Base-by-base conservation (phyloP, 202 grass and related monocot genomes). In the Carex sylvatica region DNA sequence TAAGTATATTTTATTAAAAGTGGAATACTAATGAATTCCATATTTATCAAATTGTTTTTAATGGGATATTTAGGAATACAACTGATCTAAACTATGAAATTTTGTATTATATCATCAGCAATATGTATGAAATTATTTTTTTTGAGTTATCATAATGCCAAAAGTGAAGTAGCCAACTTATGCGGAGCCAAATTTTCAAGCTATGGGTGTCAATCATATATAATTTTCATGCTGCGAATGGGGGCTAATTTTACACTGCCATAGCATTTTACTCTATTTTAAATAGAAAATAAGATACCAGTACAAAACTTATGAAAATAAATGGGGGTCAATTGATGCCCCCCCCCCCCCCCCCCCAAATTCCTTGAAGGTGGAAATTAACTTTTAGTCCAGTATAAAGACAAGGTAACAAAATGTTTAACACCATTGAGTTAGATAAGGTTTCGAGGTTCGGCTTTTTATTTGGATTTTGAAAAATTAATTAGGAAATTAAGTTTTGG, bases 1-100 rank as follows among this genome's bases (percentile, higher is more conserved):
- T 93, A 97, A 1, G 10, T 62, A 42, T 47, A 83, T 47, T 66
- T 38, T 7, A 9, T 14, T 60, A 2, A 23, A 19, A 63, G 62
- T 49, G 4, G 19, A 44, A 4, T 47, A 71, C 31, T 73, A 53
- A 46, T 23, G 2, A 26, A 52, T 19, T 49, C 18, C 31, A 36
- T 20, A 20, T 61, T 49, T 11, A 13, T 59, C 19, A 47, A 9
- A 20, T 31, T 51, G 26, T 13, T 78, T 0, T 26, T 69, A 33
- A 4, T 35, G 49, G 0, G 23, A 8, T 76, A 59, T 31, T 82
- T 11, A 16, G 13, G 59, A 20, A 5, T 22, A 70, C 38, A 71
- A 71, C 38, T 44, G 22, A 23, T 47, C 4, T 23, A 46, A 46
- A 71, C 36, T 70, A 46, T 11, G 10, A 19, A 47, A 1, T 47